These are phyloP conservation scores for Colletotrichum tropicicola DNA, from an alignment of 2,329 filamentous ascomycete genomes.

Conservation along the genomic window DNA sequence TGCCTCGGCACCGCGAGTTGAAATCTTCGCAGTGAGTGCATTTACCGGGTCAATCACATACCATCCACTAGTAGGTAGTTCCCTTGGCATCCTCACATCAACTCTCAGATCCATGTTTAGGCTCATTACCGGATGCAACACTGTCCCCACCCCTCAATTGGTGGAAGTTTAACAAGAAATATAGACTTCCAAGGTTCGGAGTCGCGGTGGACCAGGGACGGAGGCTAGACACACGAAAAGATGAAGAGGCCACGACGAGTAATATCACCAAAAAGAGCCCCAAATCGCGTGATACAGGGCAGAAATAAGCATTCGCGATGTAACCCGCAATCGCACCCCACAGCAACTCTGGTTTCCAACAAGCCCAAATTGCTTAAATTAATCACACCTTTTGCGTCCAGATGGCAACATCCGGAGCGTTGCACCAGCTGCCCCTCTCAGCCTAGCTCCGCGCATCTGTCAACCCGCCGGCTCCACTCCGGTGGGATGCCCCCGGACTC, in stretches of 20 bases:
- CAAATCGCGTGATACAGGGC: constrained; percentile 1
- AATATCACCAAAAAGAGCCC: neutral
- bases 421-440: constrained; percentile 8
- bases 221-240: no score
- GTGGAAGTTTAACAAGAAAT: neutral
- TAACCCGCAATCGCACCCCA: neutral
- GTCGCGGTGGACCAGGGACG: neutral
- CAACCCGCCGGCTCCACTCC: constrained; percentile 5
- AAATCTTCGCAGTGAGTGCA: no score
- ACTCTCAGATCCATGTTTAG: neutral
- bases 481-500: constrained; percentile 17
- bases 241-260: no score
- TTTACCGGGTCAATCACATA: no score
- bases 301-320: neutral
- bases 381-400: constrained; percentile 13
- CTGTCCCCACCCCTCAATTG: neutral
- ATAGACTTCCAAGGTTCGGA: neutral
- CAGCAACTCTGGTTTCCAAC: neutral
- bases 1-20: no score
- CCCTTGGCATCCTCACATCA: neutral
- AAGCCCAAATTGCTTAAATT: neutral
- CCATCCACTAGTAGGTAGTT: no score
- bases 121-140: constrained; percentile 2
- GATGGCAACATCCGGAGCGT: constrained; percentile 10
- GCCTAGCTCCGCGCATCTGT: constrained; percentile 12